Percentiles rank a stretch among this genome's conserved stretches.
phyloP scores from a whole-genome alignment of 257 asterid genomes.

The Solanum medicagineum region DNA sequence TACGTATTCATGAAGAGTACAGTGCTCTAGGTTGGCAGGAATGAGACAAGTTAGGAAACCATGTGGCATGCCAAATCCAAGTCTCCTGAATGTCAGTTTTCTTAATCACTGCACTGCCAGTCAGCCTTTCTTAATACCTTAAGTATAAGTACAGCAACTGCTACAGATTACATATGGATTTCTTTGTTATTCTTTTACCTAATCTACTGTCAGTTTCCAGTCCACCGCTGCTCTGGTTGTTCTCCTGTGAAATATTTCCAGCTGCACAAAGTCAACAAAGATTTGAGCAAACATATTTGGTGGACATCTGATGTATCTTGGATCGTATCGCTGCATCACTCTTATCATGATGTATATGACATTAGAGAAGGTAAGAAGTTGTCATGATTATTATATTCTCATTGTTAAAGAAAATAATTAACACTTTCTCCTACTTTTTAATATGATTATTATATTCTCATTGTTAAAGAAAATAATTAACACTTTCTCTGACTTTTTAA shows the following conservation, averaged over 20 bases:
- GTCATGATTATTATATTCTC: background rate
- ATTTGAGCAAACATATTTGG: background rate
- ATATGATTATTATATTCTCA: background rate
- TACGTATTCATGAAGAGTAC: background rate
- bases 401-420: too few species aligned
- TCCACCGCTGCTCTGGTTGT: background rate
- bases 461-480: too few species aligned
- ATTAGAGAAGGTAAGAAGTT: background rate
- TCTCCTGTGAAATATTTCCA: background rate
- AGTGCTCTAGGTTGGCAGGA: background rate
- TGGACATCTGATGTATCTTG: background rate
- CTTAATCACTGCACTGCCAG: background rate
- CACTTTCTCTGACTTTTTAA: too few species aligned
- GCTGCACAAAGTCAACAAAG: background rate
- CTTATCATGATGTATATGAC: background rate
- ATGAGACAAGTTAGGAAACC: background rate
- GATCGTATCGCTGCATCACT: background rate
- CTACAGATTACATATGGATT: background rate
- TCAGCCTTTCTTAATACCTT: background rate
- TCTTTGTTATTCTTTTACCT: background rate
- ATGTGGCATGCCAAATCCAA: background rate
- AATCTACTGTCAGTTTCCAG: background rate
- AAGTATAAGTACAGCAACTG: background rate
- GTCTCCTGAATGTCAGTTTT: background rate
- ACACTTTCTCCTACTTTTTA: too few species aligned